Evolutionary conservation across 2,329 filamentous ascomycete species (phyloP).

Genomic region (Emericellopsis cladophorae): DNA sequence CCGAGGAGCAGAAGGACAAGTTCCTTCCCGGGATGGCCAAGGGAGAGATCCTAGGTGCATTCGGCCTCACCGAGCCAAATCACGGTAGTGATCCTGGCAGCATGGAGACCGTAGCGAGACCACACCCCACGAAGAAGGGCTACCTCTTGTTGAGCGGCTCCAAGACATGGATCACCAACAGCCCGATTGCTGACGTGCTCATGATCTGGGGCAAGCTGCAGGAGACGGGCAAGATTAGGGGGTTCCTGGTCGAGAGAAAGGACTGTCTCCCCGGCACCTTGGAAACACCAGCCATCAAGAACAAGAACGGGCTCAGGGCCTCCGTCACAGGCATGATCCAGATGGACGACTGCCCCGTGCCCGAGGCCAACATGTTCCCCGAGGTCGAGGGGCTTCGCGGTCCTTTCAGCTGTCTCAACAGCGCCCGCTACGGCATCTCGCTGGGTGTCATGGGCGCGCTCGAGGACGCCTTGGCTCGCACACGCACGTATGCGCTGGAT

Average conservation of each 20-base stretch:
- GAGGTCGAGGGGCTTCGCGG: conserved; percentile 75
- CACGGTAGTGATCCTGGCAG: conserved; percentile 85
- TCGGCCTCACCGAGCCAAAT: conserved; percentile 85
- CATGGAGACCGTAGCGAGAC: conserved; percentile 80
- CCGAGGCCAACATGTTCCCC: conserved; percentile 87
- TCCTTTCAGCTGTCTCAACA: conserved; percentile 90
- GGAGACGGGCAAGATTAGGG: conserved; percentile 84
- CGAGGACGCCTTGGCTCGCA: conserved; percentile 76
- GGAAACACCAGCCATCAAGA: conserved; percentile 82
- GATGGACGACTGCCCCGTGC: conserved; percentile 79
- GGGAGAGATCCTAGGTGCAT: conserved; percentile 72
- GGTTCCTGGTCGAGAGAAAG: conserved; percentile 78
- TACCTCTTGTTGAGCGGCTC: conserved; percentile 67
- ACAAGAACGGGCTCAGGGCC: conserved; percentile 89
- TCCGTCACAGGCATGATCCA: conserved; percentile 98
- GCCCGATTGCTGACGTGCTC: conserved; percentile 73
- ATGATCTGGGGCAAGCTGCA: conserved; percentile 90
- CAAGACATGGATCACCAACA: conserved; percentile 96
- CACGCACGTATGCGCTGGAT: conserved; percentile 80
- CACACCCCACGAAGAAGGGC: conserved; percentile 72
- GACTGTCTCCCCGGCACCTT: conserved; percentile 79
- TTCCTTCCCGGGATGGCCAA: conserved; percentile 72
- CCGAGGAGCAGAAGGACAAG: conserved; percentile 76
- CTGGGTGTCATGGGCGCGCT: conserved; percentile 89
- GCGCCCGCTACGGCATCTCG: conserved; percentile 83